phyloP scores from a whole-genome alignment of 306 rosid species.

The Hylodesmum podocarpum region DNA sequence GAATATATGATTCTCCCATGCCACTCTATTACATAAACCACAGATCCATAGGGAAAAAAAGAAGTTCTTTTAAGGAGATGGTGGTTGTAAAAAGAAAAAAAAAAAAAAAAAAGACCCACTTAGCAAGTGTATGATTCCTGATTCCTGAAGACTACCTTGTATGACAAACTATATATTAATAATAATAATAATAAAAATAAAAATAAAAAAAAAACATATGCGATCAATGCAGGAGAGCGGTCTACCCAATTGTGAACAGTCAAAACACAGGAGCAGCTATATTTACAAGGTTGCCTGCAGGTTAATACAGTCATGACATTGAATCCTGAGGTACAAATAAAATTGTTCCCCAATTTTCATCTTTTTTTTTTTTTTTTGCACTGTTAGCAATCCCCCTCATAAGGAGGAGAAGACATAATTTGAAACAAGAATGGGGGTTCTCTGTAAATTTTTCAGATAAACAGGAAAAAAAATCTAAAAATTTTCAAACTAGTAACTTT shows the following conservation, averaged over 20 bases:
- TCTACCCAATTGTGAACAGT: neutral
- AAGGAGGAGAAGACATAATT: constrained; percentile 8
- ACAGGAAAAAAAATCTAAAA: neutral
- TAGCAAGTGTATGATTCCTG: neutral
- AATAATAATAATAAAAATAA: too few species aligned
- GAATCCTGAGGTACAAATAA: constrained; percentile 12
- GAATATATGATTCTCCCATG: neutral
- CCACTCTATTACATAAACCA: neutral
- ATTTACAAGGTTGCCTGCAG: neutral
- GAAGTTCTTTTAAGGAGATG: neutral
- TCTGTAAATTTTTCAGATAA: neutral
- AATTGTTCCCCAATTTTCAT: neutral
- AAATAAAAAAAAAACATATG: too few species aligned
- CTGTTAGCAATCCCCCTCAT: constrained; percentile 6
- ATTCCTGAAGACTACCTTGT: neutral
- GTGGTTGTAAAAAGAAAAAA: too few species aligned
- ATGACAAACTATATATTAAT: neutral
- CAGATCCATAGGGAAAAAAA: neutral
- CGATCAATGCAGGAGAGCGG: neutral
- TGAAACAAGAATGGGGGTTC: constrained; percentile 17
- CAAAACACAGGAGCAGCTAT: neutral
- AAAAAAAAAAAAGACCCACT: neutral
- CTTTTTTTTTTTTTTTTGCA: neutral
- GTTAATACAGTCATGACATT: neutral
- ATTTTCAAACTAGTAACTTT: constrained; percentile 4